Base-by-base conservation (phyloP, 768 basidiomycete species). In the Pleurotus ostreatus region DNA sequence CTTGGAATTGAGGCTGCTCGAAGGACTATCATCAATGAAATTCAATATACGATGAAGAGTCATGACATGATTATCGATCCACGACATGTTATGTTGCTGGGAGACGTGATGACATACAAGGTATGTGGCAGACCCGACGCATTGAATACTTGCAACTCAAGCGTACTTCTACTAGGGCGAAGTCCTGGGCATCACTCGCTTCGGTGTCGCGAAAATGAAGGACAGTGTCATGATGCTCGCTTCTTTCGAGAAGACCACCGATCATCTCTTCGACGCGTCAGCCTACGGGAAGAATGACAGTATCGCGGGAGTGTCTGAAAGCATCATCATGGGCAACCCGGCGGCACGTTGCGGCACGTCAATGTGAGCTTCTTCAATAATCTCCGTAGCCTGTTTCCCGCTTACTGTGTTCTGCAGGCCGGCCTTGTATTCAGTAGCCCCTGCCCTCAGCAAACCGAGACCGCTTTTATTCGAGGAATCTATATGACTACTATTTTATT, bases 1-100 rank as follows among this genome's bases (percentile, higher is more conserved):
- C 81, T 99, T n/a, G 97, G 97, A 37, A 98, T 99, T 58, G 97
- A 99, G 66, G 97, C 97, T 4, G 95, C 97, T 3, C 82, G 97
- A 57, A 76, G 79, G 58, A 96, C 94, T 2, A 97, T 99, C 71
- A 88, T 97, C 71, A 91, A 96, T 66, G 94, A 99, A 69, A 97
- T 98, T 62, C 90, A 96, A 68, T 92, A 92, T 66, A 98, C 93
- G 9, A 99, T 99, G 97, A 82, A 84, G 61, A 89, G 87, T 55
- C 97, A 99, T 75, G 94, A 94, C 64, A 95, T 99, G 90, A 94
- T 88, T 57, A 98, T 99, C 64, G 97, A 99, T 69, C 95, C 96
- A 59, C 90, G 97, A 53, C 97, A 99, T 70, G 92, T 98, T 64
- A 97, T 98, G 93, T 75, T 99, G 39, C 83, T 99, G 9, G 97